These are phyloP conservation scores for Monosporozyma aerobia DNA, from an alignment of 805 yeast species.

Conservation along the genomic window DNA sequence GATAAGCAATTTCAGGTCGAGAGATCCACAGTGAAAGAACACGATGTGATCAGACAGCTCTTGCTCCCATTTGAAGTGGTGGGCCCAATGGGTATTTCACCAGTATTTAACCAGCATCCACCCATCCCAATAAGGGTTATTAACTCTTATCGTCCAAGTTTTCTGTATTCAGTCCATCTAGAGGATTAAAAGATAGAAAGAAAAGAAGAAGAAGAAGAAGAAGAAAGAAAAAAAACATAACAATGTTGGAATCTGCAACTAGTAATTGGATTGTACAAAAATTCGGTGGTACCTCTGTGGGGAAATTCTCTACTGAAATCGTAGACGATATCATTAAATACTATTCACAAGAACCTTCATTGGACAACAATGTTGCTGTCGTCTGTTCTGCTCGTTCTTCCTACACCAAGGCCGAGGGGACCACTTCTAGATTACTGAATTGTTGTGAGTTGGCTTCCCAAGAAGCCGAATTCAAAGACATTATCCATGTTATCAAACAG, in stretches of 20 bases:
- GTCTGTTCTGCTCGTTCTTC: conserved; percentile 95
- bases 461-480: conserved; percentile 45
- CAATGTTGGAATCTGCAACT: conserved; percentile 2
- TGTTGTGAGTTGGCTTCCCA: conserved; percentile 75
- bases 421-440: conserved; percentile 73
- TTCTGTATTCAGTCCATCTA: too few species aligned
- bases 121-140: too few species aligned
- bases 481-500: conserved; percentile 58
- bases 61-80: too few species aligned
- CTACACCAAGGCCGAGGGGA: conserved; percentile 86
- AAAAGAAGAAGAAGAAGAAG: too few species aligned
- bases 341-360: conserved; percentile 32
- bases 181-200: too few species aligned
- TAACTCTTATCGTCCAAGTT: too few species aligned
- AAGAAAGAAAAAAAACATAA: too few species aligned
- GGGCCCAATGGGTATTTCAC: too few species aligned
- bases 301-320: conserved; percentile 82
- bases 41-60: too few species aligned
- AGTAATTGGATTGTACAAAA: conserved; percentile 76
- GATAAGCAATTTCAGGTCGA: too few species aligned
- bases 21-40: too few species aligned
- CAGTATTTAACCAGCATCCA: too few species aligned
- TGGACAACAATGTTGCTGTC: conserved; percentile 66
- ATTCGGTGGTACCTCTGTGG: conserved; percentile 96
- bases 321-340: conserved; percentile 74